phyloP scores from a whole-genome alignment of 2,329 filamentous ascomycete genomes.

The Tolypocladium paradoxum region DNA sequence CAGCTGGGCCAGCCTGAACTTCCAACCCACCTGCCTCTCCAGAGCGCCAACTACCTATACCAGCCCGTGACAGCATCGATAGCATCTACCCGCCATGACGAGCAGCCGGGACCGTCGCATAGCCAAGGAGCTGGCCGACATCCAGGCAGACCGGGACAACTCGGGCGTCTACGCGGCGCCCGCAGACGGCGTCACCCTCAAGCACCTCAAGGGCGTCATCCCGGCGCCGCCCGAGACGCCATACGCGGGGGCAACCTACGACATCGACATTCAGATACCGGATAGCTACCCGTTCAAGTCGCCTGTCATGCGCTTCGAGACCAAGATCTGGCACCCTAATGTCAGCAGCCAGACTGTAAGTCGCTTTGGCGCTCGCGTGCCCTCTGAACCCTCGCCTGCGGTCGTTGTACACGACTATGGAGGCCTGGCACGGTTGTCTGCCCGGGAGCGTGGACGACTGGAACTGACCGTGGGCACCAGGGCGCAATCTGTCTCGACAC shows the following conservation, averaged over 20 bases:
- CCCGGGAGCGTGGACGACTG: background rate
- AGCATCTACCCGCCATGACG: constrained; percentile 25
- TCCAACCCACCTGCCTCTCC: background rate
- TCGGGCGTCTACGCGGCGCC: constrained; percentile 67
- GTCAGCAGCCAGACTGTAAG: constrained; percentile 85
- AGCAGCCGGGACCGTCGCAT: constrained; percentile 49
- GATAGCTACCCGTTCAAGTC: constrained; percentile 88
- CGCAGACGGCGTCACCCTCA: constrained; percentile 58
- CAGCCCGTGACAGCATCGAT: background rate
- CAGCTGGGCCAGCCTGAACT: background rate
- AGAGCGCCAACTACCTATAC: background rate
- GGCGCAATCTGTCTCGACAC: constrained; percentile 96
- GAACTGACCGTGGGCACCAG: constrained; percentile 32
- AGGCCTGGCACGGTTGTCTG: too few species aligned
- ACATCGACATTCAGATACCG: constrained; percentile 79
- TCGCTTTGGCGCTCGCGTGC: constrained; percentile 7
- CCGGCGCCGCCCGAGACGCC: constrained; percentile 83
- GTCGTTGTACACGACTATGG: background rate
- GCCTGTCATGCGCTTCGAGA: constrained; percentile 82
- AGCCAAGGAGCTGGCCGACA: constrained; percentile 67
- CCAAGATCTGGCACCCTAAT: constrained; percentile 95
- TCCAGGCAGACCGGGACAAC: constrained; percentile 56
- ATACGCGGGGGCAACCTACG: constrained; percentile 76
- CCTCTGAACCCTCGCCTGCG: background rate
- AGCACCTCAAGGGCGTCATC: constrained; percentile 74